Evolutionary conservation across 164 flowering plant species (phyloP).

Genomic region (Echeveria elegans): DNA sequence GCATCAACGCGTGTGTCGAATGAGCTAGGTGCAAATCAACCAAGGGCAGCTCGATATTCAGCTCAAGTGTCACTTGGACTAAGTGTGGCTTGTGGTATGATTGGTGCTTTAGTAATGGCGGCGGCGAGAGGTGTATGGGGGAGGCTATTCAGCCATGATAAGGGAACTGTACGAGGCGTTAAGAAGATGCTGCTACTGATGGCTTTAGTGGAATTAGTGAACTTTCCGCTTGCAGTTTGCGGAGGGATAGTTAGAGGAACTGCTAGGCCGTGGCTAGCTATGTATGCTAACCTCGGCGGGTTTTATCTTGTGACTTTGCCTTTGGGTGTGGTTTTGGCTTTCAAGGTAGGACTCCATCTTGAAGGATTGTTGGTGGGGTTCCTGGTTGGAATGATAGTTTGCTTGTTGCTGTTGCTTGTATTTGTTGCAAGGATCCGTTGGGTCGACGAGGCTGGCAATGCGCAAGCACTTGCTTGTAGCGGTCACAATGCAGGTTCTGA

Average conservation of each 20-base stretch:
- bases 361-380: constrained; percentile 61
- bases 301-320: constrained; percentile 81
- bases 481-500: background rate
- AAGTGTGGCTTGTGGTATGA: constrained; percentile 29
- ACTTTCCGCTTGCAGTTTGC: constrained; percentile 65
- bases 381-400: constrained; percentile 40
- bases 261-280: constrained; percentile 60
- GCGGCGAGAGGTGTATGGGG: constrained; percentile 48
- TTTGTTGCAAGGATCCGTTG: constrained; percentile 55
- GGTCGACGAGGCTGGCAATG: constrained; percentile 64
- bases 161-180: constrained; percentile 42
- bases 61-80: constrained; percentile 37
- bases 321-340: constrained; percentile 49
- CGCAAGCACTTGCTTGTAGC: constrained; percentile 36
- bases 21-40: constrained; percentile 66
- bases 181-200: constrained; percentile 62
- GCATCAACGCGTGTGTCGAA: constrained; percentile 76
- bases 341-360: constrained; percentile 45
- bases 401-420: constrained; percentile 40
- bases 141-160: constrained; percentile 49
- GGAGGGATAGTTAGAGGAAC: constrained; percentile 87
- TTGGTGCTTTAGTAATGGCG: constrained; percentile 34
- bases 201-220: constrained; percentile 65
- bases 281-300: constrained; percentile 66
- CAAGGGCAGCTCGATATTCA: constrained; percentile 31